phyloP scores from a whole-genome alignment of 208 protist species.

The Willaertia magna region DNA sequence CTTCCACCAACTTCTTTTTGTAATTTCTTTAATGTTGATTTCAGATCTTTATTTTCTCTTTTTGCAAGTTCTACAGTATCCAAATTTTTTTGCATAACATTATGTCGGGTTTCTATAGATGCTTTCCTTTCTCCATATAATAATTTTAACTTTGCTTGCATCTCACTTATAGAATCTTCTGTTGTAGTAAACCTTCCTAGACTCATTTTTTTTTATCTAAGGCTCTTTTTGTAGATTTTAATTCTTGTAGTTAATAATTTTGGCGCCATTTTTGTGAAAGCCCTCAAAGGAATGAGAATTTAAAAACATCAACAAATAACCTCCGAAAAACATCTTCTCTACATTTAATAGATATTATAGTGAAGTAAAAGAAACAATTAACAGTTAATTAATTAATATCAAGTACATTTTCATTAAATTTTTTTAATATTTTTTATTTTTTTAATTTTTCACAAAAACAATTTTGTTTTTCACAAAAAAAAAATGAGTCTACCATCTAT shows the following conservation, averaged over 20 bases:
- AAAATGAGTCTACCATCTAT: too few relatives aligned
- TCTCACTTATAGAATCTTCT: neutral
- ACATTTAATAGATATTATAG: too few relatives aligned
- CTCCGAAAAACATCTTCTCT: too few relatives aligned
- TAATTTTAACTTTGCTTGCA: neutral
- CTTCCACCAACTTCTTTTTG: conserved; percentile 35
- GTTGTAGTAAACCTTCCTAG: neutral
- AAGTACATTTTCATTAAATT: too few relatives aligned
- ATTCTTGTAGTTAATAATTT: neutral
- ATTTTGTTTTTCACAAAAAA: too few relatives aligned
- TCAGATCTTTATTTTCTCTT: conserved; percentile 68
- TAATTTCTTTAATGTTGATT: conserved; percentile 35
- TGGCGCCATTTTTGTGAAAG: too few relatives aligned
- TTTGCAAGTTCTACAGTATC: conserved; percentile 41
- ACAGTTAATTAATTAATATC: too few relatives aligned
- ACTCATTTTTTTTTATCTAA: neutral
- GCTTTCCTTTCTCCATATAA: conserved; percentile 50
- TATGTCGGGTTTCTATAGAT: conserved; percentile 57
- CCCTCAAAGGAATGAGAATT: too few relatives aligned
- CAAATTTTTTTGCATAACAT: conserved; percentile 62
- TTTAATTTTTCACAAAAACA: too few relatives aligned
- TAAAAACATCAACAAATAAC: too few relatives aligned
- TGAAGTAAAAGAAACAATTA: too few relatives aligned
- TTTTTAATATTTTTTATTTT: too few relatives aligned
- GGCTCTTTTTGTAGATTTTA: neutral